phyloP scores from a whole-genome alignment of 768 basidiomycete species.

The Postia placenta region DNA sequence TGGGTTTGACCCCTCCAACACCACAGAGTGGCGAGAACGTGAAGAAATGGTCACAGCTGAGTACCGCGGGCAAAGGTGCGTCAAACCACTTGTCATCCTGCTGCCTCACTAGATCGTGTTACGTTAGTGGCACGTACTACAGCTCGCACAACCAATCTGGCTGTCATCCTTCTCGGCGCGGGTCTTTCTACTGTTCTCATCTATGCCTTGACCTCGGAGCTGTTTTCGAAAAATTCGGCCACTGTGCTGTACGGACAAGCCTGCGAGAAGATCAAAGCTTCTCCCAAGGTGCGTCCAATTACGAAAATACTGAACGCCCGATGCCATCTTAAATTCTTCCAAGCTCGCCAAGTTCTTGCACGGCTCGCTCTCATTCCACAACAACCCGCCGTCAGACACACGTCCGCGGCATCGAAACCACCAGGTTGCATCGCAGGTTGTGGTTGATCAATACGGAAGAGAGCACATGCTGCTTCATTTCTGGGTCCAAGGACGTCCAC shows the following conservation, averaged over 20 bases:
- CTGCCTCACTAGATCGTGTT: neutral
- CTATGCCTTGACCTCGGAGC: slow-evolving; percentile 76
- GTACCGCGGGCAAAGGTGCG: slow-evolving; percentile 68
- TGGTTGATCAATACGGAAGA: slow-evolving; percentile 63
- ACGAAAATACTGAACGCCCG: neutral
- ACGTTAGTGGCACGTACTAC: slow-evolving; percentile 45
- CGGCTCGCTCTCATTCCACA: slow-evolving; percentile 68
- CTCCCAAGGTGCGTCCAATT: slow-evolving; percentile 32
- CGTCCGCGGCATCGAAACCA: slow-evolving; percentile 80
- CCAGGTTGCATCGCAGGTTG: slow-evolving; percentile 74
- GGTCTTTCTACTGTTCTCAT: slow-evolving; percentile 69
- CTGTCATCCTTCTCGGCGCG: slow-evolving; percentile 68
- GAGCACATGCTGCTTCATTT: slow-evolving; percentile 86
- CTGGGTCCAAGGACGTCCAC: slow-evolving; percentile 61
- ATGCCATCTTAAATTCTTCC: neutral
- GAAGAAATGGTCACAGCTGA: slow-evolving; percentile 78
- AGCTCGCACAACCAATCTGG: slow-evolving; percentile 44
- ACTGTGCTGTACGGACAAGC: slow-evolving; percentile 69
- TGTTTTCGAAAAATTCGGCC: slow-evolving; percentile 85
- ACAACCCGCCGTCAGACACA: slow-evolving; percentile 67
- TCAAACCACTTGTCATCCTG: neutral
- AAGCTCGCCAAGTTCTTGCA: slow-evolving; percentile 69
- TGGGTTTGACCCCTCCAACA: slow-evolving; percentile 58
- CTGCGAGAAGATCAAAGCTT: slow-evolving; percentile 43
- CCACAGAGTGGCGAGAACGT: slow-evolving; percentile 46